Base-by-base conservation (phyloP, 2,329 filamentous ascomycete species). In the Botryotinia globosa region DNA sequence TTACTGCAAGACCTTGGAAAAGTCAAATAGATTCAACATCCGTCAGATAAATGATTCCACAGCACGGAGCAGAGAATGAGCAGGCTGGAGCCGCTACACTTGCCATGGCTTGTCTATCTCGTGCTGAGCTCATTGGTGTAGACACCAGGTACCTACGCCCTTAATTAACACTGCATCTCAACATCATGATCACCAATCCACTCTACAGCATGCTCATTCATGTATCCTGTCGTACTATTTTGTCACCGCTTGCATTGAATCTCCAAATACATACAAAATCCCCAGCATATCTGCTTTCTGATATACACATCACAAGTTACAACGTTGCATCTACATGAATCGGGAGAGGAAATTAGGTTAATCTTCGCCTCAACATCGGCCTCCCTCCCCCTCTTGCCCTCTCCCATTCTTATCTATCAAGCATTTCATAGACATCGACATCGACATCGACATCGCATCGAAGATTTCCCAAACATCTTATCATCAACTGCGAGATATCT, bases 301-400 rank as follows among this genome's bases (percentile, higher is more conserved):
- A 56, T 56, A 56, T 42, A 18, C 29, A 59, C 29, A 59, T 25
- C 4, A 62, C 59, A 25, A 39, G 2, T 37, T 39, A 25, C 34
- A 62, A 39, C 34, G 25, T 62, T 39, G 59, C 34, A 62, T 39
- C 25, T n/a, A 62, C 59, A n/a, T 20, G 32, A 37, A 62, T 56
- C 51, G 7, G 51, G n/a, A 56, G 51, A 62, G n/a, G 12, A 37
- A 54, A 54, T 25, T n/a, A 66, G 64, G 64, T 66, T 66, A 66
- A 66, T 51, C 64, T 66, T 34, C 64, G 64, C 45, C 14, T 14
- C 14, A 39, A 66, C 45, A 54, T 54, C 64, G 64, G 64, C 12
- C 42, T 65, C 63, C 6, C 6, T 20, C 44, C 25, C 22, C 20
- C 20, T 51, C 63, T 25, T 5, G 20, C 32, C 16, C 22, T 34